Percentiles rank a stretch among this genome's conserved stretches.
Conservation (phyloP, 2,329 filamentous ascomycete genomes). For the Mycosphaerella sp. region DNA sequence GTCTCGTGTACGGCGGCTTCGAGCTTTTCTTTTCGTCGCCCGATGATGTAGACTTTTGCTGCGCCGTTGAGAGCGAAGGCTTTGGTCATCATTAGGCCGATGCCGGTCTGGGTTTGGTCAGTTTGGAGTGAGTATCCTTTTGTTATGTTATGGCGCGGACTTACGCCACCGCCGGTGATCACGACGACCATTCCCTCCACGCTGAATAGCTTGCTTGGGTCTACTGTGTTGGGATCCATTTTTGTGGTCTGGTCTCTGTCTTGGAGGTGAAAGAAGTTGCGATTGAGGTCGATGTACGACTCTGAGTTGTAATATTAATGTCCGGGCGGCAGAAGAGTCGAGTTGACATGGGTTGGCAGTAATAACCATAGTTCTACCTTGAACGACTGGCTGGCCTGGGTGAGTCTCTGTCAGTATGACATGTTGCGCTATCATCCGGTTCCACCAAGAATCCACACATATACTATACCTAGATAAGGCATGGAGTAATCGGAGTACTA, state of each 20-base stretch:
- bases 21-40: constrained; percentile 44
- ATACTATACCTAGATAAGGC: no score
- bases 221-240: constrained; percentile 19
- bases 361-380: no score
- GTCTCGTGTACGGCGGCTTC: constrained; percentile 37
- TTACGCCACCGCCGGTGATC: constrained; percentile 50
- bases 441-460: no score
- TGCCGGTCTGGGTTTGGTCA: constrained; percentile 29
- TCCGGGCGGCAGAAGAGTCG: no score
- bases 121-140: background rate
- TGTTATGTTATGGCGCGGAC: constrained; percentile 29
- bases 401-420: no score
- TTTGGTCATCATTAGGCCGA: constrained; percentile 44
- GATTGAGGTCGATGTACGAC: no score
- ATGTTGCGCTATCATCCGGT: no score
- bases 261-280: no score
- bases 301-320: no score
- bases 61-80: constrained; percentile 44
- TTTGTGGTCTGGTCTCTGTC: background rate
- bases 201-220: constrained; percentile 39
- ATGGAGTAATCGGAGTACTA: no score
- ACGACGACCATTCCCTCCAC: constrained; percentile 50
- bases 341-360: no score
- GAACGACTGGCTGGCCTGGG: no score
- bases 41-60: constrained; percentile 49